phyloP scores from a whole-genome alignment of 176 grass and related monocot species.

The Bothriochloa decipiens region DNA sequence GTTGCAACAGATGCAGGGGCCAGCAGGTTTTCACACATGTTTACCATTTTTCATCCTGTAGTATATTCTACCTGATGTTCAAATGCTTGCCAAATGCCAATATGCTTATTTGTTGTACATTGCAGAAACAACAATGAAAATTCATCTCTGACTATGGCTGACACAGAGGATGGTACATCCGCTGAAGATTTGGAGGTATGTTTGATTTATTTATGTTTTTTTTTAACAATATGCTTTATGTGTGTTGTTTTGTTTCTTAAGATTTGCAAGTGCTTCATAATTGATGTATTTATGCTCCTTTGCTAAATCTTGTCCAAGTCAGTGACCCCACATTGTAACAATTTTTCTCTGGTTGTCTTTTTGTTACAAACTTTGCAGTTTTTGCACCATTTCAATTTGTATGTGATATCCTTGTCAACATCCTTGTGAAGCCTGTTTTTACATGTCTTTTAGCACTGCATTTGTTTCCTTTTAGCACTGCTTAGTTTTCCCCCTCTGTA shows the following conservation, averaged over 20 bases:
- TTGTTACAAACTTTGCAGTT: not conserved
- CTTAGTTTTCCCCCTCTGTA: not conserved
- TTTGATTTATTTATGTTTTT: conserved; percentile 7
- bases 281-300: not conserved
- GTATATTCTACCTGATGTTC: not conserved
- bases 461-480: not conserved
- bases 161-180: conserved; percentile 60
- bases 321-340: not conserved
- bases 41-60: conserved; percentile 19
- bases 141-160: conserved; percentile 35
- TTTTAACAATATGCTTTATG: not conserved
- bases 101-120: conserved; percentile 12
- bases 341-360: not conserved
- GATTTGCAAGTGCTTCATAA: conserved; percentile 6
- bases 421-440: not conserved
- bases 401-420: not conserved
- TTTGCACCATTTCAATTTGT: not conserved
- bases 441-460: not conserved
- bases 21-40: conserved; percentile 40
- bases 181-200: conserved; percentile 86
- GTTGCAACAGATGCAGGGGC: conserved; percentile 46
- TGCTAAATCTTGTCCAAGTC: not conserved
- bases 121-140: conserved; percentile 65
- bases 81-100: conserved; percentile 11
- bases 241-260: conserved; percentile 22